These are phyloP conservation scores for Tylopilus sp. DNA, from an alignment of 768 basidiomycete genomes.

Conservation along the genomic window DNA sequence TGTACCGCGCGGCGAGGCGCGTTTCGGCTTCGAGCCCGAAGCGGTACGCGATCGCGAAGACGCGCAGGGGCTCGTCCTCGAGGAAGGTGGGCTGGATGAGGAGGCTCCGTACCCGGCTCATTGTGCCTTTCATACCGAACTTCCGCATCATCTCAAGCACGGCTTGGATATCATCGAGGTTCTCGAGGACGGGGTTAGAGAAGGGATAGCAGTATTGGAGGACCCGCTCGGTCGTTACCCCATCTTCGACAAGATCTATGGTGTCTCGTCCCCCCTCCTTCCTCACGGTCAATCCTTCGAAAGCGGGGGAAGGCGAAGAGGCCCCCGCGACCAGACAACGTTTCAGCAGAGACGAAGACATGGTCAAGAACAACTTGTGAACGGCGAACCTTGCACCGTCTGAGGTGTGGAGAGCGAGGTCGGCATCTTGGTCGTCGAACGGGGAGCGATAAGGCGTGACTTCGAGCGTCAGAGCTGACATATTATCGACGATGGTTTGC, in stretches of 20 bases:
- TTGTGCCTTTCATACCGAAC: slow-evolving; percentile 36
- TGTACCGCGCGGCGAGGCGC: slow-evolving; percentile 33
- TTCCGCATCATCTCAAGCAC: slow-evolving; percentile 37
- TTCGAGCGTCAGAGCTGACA: slow-evolving; percentile 30
- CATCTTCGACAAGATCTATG: slow-evolving; percentile 34
- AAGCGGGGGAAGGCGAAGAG: slow-evolving; percentile 27
- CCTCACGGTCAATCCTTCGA: slow-evolving; percentile 22
- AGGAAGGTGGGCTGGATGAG: slow-evolving; percentile 27
- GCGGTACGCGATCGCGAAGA: slow-evolving; percentile 39
- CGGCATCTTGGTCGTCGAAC: slow-evolving; percentile 40
- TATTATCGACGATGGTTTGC: slow-evolving; percentile 19
- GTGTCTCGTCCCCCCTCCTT: slow-evolving; percentile 23
- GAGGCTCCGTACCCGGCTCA: slow-evolving; percentile 27
- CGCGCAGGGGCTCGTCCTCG: slow-evolving; percentile 33
- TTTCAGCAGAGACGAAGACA: slow-evolving; percentile 41
- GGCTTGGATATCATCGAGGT: slow-evolving; percentile 34
- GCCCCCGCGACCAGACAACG: slow-evolving; percentile 26
- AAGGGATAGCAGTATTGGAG: slow-evolving; percentile 39
- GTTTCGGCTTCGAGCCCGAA: slow-evolving; percentile 34
- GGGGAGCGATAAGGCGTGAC: slow-evolving; percentile 28
- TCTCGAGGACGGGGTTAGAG: slow-evolving; percentile 29
- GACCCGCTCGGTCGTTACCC: slow-evolving; percentile 28
- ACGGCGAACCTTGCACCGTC: slow-evolving; percentile 44
- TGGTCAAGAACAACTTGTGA: slow-evolving; percentile 40
- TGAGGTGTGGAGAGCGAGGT: slow-evolving; percentile 40